Evolutionary conservation across 495 filamentous ascomycete genomes (phyloP).

Genomic region (Penicillium canescens): DNA sequence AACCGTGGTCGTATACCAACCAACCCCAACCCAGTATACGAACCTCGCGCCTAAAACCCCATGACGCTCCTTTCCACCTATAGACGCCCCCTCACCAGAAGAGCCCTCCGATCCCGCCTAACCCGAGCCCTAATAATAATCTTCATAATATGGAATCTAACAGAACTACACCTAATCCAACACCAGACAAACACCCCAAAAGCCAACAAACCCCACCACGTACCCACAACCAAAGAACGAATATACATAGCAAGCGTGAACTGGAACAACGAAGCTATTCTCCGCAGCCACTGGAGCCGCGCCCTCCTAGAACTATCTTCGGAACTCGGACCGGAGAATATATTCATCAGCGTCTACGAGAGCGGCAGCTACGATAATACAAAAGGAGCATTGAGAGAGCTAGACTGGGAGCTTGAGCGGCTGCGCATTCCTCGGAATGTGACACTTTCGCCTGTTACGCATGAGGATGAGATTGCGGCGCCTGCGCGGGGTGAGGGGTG

Average conservation of each 20-base stretch:
- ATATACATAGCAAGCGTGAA: conserved; percentile 69
- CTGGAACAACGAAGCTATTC: conserved; percentile 68
- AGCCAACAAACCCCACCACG: conserved; percentile 8
- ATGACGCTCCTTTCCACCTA: conserved; percentile 16
- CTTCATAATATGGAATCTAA: conserved; percentile 22
- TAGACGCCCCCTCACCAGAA: conserved; percentile 14
- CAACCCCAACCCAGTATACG: not conserved
- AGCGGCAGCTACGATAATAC: conserved; percentile 72
- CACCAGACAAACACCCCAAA: conserved; percentile 18
- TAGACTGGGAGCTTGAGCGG: conserved; percentile 55
- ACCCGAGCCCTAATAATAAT: conserved; percentile 22
- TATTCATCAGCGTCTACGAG: conserved; percentile 70
- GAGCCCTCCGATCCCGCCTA: conserved; percentile 17
- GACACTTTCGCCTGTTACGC: conserved; percentile 52
- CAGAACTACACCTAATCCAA: conserved; percentile 26
- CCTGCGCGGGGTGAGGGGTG: conserved; percentile 51
- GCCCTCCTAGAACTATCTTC: conserved; percentile 57
- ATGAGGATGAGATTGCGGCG: conserved; percentile 51
- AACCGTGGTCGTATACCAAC: not conserved
- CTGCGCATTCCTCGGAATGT: conserved; percentile 56
- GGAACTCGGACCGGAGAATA: conserved; percentile 61
- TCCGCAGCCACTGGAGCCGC: conserved; percentile 62
- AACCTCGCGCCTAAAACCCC: not conserved
- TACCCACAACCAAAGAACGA: conserved; percentile 33
- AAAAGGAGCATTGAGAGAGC: conserved; percentile 61